Evolutionary conservation across 2,329 filamentous ascomycete species (phyloP).

Genomic region (Diaporthe helianthi): DNA sequence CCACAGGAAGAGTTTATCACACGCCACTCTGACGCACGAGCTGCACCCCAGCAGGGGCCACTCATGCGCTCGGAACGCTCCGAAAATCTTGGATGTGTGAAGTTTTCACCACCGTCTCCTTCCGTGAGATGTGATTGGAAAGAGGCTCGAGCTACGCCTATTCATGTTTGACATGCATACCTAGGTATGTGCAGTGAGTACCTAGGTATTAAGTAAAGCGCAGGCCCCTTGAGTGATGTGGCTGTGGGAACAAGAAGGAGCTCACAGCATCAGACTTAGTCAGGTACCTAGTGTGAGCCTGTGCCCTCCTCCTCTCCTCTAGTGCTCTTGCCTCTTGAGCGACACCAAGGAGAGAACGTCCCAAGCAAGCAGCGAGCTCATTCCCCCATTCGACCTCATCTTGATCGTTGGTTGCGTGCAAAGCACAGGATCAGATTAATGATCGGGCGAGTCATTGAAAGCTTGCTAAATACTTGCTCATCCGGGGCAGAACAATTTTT

Average conservation of each 20-base stretch:
- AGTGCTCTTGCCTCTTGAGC: neutral
- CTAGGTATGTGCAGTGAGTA: neutral
- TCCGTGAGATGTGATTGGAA: neutral
- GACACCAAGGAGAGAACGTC: no score
- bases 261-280: neutral
- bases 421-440: neutral
- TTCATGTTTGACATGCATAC: no score
- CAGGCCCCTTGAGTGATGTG: accelerated
- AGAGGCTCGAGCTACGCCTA: neutral
- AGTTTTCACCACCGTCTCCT: neutral
- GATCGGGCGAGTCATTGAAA: neutral
- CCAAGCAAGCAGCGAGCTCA: no score
- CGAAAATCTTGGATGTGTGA: neutral
- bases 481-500: neutral
- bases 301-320: neutral
- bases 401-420: neutral
- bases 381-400: neutral
- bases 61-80: neutral
- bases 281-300: neutral
- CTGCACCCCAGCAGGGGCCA: neutral
- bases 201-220: no score
- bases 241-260: neutral
- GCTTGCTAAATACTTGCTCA: neutral
- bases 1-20: neutral
- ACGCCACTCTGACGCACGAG: neutral